phyloP scores from a whole-genome alignment of 202 grass and related monocot species.

The Cymbopogon flexuosus region DNA sequence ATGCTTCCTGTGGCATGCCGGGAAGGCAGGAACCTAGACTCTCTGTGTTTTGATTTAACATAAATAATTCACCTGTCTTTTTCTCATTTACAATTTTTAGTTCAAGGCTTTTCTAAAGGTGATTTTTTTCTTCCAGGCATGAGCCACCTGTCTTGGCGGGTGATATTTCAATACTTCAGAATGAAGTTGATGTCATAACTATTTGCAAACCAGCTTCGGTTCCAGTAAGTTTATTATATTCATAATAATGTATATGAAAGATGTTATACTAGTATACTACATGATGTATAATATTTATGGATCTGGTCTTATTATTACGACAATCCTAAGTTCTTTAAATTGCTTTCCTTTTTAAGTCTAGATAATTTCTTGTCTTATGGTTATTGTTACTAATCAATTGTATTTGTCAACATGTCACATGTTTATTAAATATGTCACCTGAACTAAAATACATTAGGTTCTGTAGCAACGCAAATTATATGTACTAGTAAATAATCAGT shows the following conservation, averaged over 20 bases:
- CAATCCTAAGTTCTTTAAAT: neutral
- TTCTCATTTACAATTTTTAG: slow-evolving; percentile 14
- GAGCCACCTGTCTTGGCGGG: slow-evolving; percentile 80
- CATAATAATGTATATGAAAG: neutral
- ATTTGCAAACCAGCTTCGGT: slow-evolving; percentile 90
- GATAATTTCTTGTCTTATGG: neutral
- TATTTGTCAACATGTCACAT: neutral
- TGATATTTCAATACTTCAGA: slow-evolving; percentile 69
- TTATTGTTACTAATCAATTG: neutral
- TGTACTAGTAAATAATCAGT: neutral
- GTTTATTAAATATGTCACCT: neutral
- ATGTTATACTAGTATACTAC: neutral
- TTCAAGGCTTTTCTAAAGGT: slow-evolving; percentile 19
- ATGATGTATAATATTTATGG: neutral
- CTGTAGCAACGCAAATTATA: neutral
- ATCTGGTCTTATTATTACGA: neutral
- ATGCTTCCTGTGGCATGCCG: neutral
- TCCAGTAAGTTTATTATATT: slow-evolving; percentile 56
- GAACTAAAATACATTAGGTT: slow-evolving; percentile 26
- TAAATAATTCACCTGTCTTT: neutral
- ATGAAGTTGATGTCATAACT: slow-evolving; percentile 84
- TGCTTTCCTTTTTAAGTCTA: neutral
- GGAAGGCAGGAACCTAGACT: neutral
- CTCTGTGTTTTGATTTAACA: slow-evolving; percentile 7
- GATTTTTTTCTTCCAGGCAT: slow-evolving; percentile 52